Percentiles rank a stretch among this genome's conserved stretches.
Conservation (phyloP, 2,329 filamentous ascomycete genomes). For the Fusarium dimerum region DNA sequence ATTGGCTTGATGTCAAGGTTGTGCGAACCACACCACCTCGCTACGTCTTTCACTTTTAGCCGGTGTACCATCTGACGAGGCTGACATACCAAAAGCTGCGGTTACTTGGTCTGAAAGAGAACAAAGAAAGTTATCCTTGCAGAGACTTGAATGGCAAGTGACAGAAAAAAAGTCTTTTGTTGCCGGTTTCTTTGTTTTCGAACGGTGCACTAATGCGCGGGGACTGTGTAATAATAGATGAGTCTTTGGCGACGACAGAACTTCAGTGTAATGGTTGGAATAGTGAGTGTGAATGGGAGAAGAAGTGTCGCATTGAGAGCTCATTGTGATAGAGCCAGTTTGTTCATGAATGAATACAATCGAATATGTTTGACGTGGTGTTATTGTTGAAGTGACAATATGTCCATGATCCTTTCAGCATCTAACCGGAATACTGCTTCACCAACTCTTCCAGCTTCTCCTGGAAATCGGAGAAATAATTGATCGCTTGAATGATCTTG, state of each 20-base stretch:
- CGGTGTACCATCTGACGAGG: not conserved
- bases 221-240: not conserved
- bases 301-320: not conserved
- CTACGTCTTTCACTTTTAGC: not conserved
- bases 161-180: not conserved
- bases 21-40: not conserved
- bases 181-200: not conserved
- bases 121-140: not conserved
- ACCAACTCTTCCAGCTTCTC: conserved; percentile 48
- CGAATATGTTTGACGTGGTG: not conserved
- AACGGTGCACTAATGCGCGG: not conserved
- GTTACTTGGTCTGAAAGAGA: not conserved
- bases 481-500: conserved; percentile 56
- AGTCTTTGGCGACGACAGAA: not conserved
- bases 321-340: not conserved
- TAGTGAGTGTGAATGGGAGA: not conserved
- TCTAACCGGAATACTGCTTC: conserved; percentile 25
- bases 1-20: not conserved
- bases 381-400: not conserved
- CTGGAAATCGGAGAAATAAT: conserved; percentile 60
- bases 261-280: not conserved
- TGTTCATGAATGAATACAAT: not conserved
- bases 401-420: not conserved
- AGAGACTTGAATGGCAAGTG: not conserved
- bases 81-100: not conserved